Evolutionary conservation across 2,329 filamentous ascomycete species (phyloP).

Genomic region (Zymoseptoria brevis): DNA sequence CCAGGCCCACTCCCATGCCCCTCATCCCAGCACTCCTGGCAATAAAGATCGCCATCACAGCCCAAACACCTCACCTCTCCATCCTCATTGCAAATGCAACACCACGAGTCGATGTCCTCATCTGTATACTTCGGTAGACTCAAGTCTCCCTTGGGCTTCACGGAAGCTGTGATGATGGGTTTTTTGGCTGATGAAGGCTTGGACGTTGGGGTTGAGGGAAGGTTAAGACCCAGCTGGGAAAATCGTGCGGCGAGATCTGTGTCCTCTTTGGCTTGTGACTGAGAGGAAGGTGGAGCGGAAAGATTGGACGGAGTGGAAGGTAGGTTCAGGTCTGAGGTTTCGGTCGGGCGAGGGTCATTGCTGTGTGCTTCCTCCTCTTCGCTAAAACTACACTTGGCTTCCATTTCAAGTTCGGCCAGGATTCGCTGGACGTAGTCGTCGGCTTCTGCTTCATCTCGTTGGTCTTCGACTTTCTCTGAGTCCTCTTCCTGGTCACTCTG

Average conservation of each 20-base stretch:
- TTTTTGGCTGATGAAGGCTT: slow-evolving; percentile 29
- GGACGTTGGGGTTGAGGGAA: slow-evolving; percentile 42
- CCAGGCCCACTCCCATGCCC: slow-evolving; percentile 65
- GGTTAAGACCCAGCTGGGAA: slow-evolving; percentile 35
- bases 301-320: slow-evolving; percentile 28
- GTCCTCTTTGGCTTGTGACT: slow-evolving; percentile 28
- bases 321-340: slow-evolving; percentile 14
- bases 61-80: slow-evolving; percentile 64
- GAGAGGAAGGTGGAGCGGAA: slow-evolving; percentile 6
- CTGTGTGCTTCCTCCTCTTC: slow-evolving; percentile 8
- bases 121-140: slow-evolving; percentile 47
- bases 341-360: slow-evolving; percentile 4
- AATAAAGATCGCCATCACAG: slow-evolving; percentile 67
- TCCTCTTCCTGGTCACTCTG: slow-evolving; percentile 3
- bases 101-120: slow-evolving; percentile 69
- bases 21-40: slow-evolving; percentile 69
- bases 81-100: slow-evolving; percentile 73
- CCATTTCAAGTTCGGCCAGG: slow-evolving; percentile 40
- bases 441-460: slow-evolving; percentile 33
- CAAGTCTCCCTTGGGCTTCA: slow-evolving; percentile 25
- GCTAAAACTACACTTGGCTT: slow-evolving; percentile 31
- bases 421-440: slow-evolving; percentile 41
- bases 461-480: slow-evolving; percentile 18
- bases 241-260: slow-evolving; percentile 40
- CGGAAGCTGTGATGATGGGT: slow-evolving; percentile 13